Evolutionary conservation across 2,329 filamentous ascomycete genomes (phyloP).

Genomic region (Fusarium sp.): DNA sequence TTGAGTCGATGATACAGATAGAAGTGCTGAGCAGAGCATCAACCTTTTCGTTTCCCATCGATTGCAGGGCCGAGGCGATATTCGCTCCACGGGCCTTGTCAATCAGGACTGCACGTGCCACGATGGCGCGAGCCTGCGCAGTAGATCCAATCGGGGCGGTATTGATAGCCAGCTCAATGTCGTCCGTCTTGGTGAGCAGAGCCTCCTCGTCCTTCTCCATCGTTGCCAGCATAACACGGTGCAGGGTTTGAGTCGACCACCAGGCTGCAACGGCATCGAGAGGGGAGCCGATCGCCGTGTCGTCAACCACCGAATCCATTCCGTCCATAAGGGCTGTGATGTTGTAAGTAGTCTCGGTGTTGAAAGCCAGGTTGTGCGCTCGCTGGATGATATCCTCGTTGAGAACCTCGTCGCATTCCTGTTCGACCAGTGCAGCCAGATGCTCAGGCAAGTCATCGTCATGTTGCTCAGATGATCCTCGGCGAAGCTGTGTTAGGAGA

Average conservation of each 20-base stretch:
- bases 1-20: conserved; percentile 60
- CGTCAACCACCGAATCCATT: conserved; percentile 87
- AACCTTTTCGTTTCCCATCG: conserved; percentile 53
- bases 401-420: conserved; percentile 86
- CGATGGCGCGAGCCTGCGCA: conserved; percentile 71
- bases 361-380: conserved; percentile 91
- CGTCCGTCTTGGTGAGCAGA: conserved; percentile 44
- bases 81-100: conserved; percentile 66
- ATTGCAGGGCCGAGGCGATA: conserved; percentile 68
- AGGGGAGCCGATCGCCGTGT: conserved; percentile 85
- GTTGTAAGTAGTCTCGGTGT: conserved; percentile 78
- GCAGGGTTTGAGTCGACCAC: conserved; percentile 83
- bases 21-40: conserved; percentile 41
- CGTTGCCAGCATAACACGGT: conserved; percentile 74
- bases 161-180: conserved; percentile 76
- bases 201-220: conserved; percentile 63
- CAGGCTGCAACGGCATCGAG: conserved; percentile 92
- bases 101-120: conserved; percentile 69
- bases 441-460: conserved; percentile 78
- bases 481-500: conserved; percentile 56
- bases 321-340: conserved; percentile 73
- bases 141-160: conserved; percentile 83
- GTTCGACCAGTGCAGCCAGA: conserved; percentile 79
- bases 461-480: conserved; percentile 57
- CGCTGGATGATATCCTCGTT: conserved; percentile 82